These are phyloP conservation scores for Hymenoscyphus salicellus DNA, from an alignment of 2,329 filamentous ascomycete species.

Conservation along the genomic window DNA sequence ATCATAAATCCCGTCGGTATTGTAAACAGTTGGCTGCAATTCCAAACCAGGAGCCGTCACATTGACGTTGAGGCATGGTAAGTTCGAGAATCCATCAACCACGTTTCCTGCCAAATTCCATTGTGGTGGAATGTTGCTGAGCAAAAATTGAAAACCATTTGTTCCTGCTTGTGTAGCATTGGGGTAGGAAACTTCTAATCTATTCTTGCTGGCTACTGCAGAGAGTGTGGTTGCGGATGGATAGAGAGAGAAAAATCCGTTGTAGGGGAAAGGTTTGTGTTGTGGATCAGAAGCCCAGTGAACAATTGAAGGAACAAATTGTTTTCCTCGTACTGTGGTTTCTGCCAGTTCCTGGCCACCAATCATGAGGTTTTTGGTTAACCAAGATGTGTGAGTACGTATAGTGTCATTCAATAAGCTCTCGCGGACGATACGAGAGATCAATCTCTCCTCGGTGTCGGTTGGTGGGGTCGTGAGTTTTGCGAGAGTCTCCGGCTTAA, in stretches of 20 bases:
- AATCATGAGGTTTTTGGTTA: slow-evolving; percentile 44
- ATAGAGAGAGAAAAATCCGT: slow-evolving; percentile 42
- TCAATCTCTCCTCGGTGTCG: slow-evolving; percentile 32
- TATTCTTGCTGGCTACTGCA: slow-evolving; percentile 39
- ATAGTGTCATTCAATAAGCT: slow-evolving; percentile 34
- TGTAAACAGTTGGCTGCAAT: slow-evolving; percentile 39
- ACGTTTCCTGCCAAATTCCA: slow-evolving; percentile 38
- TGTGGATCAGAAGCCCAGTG: slow-evolving; percentile 45
- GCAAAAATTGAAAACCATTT: slow-evolving; percentile 41
- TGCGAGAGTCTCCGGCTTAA: slow-evolving; percentile 35
- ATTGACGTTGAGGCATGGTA: slow-evolving; percentile 42
- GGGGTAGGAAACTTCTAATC: slow-evolving; percentile 40
- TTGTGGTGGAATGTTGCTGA: slow-evolving; percentile 40
- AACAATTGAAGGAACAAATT: slow-evolving; percentile 46
- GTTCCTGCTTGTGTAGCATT: slow-evolving; percentile 42
- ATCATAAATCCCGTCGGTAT: slow-evolving; percentile 37
- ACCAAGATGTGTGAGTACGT: slow-evolving; percentile 42
- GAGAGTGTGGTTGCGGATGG: slow-evolving; percentile 44
- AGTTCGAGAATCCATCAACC: slow-evolving; percentile 36
- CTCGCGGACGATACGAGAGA: slow-evolving; percentile 40
- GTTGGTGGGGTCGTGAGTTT: slow-evolving; percentile 36
- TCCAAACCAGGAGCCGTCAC: slow-evolving; percentile 41
- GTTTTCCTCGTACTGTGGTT: slow-evolving; percentile 38
- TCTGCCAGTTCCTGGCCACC: slow-evolving; percentile 41
- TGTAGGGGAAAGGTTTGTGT: slow-evolving; percentile 41